Percentiles rank a stretch among this genome's conserved stretches.
These are phyloP conservation scores for Aotearoamyces nothofagi DNA, from an alignment of 2,329 filamentous ascomycete species.

Conservation along the genomic window DNA sequence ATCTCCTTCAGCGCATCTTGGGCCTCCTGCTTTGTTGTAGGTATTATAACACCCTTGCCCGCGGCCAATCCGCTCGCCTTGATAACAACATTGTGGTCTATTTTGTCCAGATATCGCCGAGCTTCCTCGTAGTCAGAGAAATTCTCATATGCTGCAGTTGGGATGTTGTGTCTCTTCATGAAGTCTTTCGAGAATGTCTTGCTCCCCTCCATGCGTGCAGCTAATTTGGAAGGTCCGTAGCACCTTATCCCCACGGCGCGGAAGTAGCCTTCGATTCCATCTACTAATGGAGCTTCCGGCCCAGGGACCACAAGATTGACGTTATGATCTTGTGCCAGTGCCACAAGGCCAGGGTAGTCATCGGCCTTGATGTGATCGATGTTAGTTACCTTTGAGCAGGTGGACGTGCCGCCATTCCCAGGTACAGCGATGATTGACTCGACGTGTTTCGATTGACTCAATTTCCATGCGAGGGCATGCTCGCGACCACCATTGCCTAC, in stretches of 20 bases:
- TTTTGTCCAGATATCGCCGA: conserved; percentile 54
- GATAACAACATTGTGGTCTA: conserved; percentile 69
- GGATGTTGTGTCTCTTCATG: conserved; percentile 82
- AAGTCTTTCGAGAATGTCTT: conserved; percentile 98
- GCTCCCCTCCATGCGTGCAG: conserved; percentile 84
- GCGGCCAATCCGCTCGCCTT: conserved; percentile 87
- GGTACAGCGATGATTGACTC: conserved; percentile 57
- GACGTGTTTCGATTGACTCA: conserved; percentile 67
- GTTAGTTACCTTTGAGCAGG: conserved; percentile 58
- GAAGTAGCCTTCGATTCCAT: conserved; percentile 78
- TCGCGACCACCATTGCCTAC: conserved; percentile 91
- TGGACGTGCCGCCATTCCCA: conserved; percentile 79
- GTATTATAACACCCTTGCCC: conserved; percentile 80
- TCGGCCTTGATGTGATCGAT: conserved; percentile 49
- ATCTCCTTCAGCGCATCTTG: conserved; percentile 71
- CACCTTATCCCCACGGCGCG: conserved; percentile 44
- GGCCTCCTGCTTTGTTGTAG: conserved; percentile 61
- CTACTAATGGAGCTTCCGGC: conserved; percentile 86
- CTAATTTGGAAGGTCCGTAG: conserved; percentile 75
- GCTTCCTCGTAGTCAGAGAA: conserved; percentile 67
- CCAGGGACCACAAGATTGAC: conserved; percentile 81
- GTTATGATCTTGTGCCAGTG: conserved; percentile 55
- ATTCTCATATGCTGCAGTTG: conserved; percentile 82
- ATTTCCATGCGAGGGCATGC: conserved; percentile 88
- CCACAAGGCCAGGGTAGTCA: conserved; percentile 64